Base-by-base conservation (phyloP, 208 protist species). In the Trypanosoma lewisi region DNA sequence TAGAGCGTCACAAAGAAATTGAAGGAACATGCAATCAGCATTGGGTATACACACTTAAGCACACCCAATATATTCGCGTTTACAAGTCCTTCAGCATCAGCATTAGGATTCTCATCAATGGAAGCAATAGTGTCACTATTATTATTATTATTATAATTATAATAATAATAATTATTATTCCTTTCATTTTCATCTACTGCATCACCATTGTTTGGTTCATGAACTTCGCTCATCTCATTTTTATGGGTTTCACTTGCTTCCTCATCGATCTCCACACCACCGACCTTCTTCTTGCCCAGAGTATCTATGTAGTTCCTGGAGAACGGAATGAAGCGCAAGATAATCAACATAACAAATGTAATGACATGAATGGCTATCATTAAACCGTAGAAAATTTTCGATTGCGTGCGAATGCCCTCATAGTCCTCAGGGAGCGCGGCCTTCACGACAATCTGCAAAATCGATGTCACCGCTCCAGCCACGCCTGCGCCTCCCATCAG, bases 401-500 rank as follows among this genome's bases (percentile, higher is more conserved):
- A 72, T 54, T 83, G 73, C 36, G 50, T 77, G 37, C 60, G 67
- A 36, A 78, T 61, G 45, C 69, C 61, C 14, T 75, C 66, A 59
- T 78, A 75, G n/a, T 55, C 63, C 55, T 75, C 56, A 0, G 63
- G 63, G 45, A 86, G 50, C 14, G 75, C 34, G 0, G 37, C 75
- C 73, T 86, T 85, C 48, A 85, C 78, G 30, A 86, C 79, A 39
- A 87, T 68, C 57, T 84, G 78, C 14, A 88, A 37, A 28, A 79
- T 30, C n/a, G 73, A 80, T 11, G 78, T 77, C 25, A 80, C 21
- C 30, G 62, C 71, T 16, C 81, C 81, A 16, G 78, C 73, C 48
- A 82, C 48, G 30, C 78, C 76, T 5, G 64, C 61, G 17, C 89
- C 89, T 50, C 56, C 63, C 87, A 95, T 93, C 45, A 89, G 53